phyloP scores from a whole-genome alignment of 108 stramenopile genomes.

The Chaetoceros muelleri region DNA sequence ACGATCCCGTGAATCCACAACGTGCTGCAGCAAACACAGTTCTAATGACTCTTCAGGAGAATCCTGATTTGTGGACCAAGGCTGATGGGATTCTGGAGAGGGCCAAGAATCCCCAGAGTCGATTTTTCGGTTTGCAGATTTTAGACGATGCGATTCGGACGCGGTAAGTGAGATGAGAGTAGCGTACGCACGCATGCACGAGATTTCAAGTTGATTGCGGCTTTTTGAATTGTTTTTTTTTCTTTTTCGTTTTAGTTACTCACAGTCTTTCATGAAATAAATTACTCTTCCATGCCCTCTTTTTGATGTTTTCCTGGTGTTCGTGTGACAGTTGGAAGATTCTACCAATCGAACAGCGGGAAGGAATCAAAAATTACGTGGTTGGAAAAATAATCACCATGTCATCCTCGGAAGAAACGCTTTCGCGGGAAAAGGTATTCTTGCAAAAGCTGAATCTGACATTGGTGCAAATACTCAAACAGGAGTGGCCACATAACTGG shows the following conservation, averaged over 20 bases:
- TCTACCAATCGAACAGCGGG: slow-evolving; percentile 81
- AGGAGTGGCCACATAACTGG: slow-evolving; percentile 99
- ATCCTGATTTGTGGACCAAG: slow-evolving; percentile 67
- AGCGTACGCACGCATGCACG: background rate
- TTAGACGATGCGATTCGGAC: slow-evolving; percentile 84
- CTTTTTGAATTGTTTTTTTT: too few species aligned
- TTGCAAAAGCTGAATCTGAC: slow-evolving; percentile 90
- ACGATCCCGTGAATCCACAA: slow-evolving; percentile 69
- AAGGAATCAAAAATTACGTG: slow-evolving; percentile 96
- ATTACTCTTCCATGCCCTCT: background rate
- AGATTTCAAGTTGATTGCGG: too few species aligned
- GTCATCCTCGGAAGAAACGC: slow-evolving; percentile 53
- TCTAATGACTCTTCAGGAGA: slow-evolving; percentile 85
- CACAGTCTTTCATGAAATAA: background rate
- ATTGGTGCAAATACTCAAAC: slow-evolving; percentile 97
- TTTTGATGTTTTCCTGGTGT: background rate
- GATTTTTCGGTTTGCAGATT: slow-evolving; percentile 83
- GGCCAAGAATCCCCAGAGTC: slow-evolving; percentile 63
- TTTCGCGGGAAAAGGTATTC: slow-evolving; percentile 56
- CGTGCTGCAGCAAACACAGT: slow-evolving; percentile 75
- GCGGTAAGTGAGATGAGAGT: slow-evolving; percentile 35
- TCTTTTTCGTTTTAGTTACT: background rate
- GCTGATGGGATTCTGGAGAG: slow-evolving; percentile 84
- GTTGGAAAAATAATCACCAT: slow-evolving; percentile 92
- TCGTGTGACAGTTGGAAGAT: slow-evolving; percentile 71